These are phyloP conservation scores for Apiospora marii DNA, from an alignment of 2,329 filamentous ascomycete genomes.

Conservation along the genomic window DNA sequence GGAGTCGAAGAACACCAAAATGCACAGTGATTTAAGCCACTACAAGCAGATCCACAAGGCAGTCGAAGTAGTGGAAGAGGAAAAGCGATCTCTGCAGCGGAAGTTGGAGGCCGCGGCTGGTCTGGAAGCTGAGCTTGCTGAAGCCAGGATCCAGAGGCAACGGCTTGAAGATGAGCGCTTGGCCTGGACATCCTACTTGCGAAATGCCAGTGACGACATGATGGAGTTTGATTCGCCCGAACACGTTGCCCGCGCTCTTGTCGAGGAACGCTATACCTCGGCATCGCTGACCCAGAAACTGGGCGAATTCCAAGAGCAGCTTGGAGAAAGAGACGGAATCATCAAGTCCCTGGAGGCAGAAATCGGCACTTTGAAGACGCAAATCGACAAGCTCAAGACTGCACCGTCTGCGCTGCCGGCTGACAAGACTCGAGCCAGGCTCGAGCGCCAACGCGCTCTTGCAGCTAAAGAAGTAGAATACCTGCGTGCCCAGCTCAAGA, in stretches of 20 bases:
- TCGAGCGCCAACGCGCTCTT: constrained; percentile 86
- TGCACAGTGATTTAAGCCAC: constrained; percentile 80
- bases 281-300: constrained; percentile 82
- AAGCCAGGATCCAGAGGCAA: constrained; percentile 83
- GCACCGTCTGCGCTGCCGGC: constrained; percentile 54
- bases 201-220: constrained; percentile 67
- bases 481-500: constrained; percentile 88
- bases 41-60: constrained; percentile 83
- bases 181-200: constrained; percentile 87
- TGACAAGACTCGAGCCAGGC: constrained; percentile 75
- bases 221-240: constrained; percentile 88
- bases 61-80: constrained; percentile 94
- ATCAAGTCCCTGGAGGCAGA: constrained; percentile 78
- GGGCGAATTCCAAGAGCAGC: constrained; percentile 80
- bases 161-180: constrained; percentile 87
- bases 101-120: constrained; percentile 78
- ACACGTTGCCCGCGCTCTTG: constrained; percentile 81
- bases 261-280: constrained; percentile 82
- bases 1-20: constrained; percentile 82
- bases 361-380: constrained; percentile 66
- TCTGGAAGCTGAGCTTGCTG: constrained; percentile 78
- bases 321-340: constrained; percentile 77
- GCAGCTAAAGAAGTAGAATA: constrained; percentile 95
- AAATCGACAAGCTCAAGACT: constrained; percentile 74
- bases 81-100: constrained; percentile 84